These are phyloP conservation scores for Fusarium poae DNA, from an alignment of 2,329 filamentous ascomycete genomes.

Conservation along the genomic window DNA sequence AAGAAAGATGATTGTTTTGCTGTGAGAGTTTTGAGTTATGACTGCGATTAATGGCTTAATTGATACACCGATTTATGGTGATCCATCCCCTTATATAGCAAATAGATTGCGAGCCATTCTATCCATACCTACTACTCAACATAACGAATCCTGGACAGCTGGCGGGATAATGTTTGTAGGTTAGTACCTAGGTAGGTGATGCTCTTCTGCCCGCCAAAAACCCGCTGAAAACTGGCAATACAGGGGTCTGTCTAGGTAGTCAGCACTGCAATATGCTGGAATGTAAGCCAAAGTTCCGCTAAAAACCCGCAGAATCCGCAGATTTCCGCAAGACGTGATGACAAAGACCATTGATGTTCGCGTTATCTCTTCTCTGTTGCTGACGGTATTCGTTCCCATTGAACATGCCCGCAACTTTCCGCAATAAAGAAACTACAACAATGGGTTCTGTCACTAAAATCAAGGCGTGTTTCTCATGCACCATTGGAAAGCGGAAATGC, in stretches of 20 bases:
- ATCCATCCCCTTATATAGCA: background rate
- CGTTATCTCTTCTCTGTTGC: background rate
- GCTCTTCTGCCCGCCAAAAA: background rate
- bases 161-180: background rate
- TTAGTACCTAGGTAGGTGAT: no score
- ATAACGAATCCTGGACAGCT: no score
- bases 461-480: slow-evolving; percentile 10
- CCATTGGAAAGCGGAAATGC: slow-evolving; percentile 11
- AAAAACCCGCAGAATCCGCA: background rate
- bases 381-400: background rate
- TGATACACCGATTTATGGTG: background rate
- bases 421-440: background rate
- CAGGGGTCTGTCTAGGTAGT: background rate
- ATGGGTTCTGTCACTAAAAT: slow-evolving; percentile 4
- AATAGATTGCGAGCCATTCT: background rate
- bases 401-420: slow-evolving; percentile 2
- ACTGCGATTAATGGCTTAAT: background rate
- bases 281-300: background rate
- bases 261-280: rapidly evolving
- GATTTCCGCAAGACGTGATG: background rate
- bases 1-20: background rate
- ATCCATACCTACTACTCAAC: no score
- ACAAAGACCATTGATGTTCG: slow-evolving; percentile 6
- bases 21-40: background rate
- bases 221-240: background rate